Base-by-base conservation (phyloP, 1,139 yeast species). In the Geotrichum histeridarum region DNA sequence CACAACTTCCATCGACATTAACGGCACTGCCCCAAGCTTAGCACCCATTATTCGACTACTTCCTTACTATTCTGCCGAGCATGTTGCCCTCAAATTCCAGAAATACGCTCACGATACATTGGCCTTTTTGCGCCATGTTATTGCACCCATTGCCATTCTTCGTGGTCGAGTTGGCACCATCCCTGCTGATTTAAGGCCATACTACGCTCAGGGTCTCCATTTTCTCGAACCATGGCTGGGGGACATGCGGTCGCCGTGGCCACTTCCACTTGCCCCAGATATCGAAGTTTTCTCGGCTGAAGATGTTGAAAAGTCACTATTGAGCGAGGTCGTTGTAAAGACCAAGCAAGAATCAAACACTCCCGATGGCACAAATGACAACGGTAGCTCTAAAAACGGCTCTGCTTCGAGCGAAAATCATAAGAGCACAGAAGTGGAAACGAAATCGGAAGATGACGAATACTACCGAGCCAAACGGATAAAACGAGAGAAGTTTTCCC, bases 51-150 rank as follows among this genome's bases (percentile, higher is more conserved):
- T 93, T 27, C 73, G 93, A 39, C 72, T 91, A 31, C 80, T 88
- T 1, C 86, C 96, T 1, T 79, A 84, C 59, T 83, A 87, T 64
- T 84, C 95, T 1, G 82, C 89, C 35, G 97, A 91, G 63, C 98
- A 91, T 54, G 65, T 71, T 30, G 59, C 64, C 46, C 59, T 63
- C 43, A 56, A 54, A 39, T 48, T 59, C 38, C 49, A 60, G 35
- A 54, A 55, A 51, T 17, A 42, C 48, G 50, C 27, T 6, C 44
- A 50, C 8, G 55, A 53, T 22, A 54, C 54, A 32, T 30, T 52
- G 31, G 27, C 48, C 31, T 54, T 81, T 63, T 71, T 87, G 52
- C 84, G 82, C 60, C 81, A 80, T 47, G 80, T 86, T 17, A 82
- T 91, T 1, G 88, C 96, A 0, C 89, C 95, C 1, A 79, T 86